A percentile compares a stretch with the other conserved stretches of the same genome.
Evolutionary conservation across 1,139 yeast species (phyloP).

Genomic region (Saccharomyces pastorianus): DNA sequence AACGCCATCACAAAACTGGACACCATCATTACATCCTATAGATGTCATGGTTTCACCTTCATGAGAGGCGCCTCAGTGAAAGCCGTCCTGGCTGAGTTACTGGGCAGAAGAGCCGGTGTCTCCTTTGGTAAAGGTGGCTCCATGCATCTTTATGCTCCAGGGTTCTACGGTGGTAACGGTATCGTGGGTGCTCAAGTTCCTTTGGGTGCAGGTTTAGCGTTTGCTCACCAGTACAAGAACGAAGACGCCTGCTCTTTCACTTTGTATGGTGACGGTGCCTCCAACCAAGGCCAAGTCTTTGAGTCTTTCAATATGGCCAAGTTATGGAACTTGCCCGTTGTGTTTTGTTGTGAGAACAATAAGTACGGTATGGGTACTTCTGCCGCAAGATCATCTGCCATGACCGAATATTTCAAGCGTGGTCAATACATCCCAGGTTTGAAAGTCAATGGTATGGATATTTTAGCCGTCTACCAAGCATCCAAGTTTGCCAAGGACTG

Average conservation of each 20-base stretch:
- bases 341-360: constrained; percentile 96
- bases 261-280: constrained; percentile 97
- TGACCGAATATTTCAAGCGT: constrained; percentile 95
- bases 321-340: constrained; percentile 91
- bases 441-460: constrained; percentile 98
- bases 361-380: constrained; percentile 99
- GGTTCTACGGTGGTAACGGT: constrained; percentile 98
- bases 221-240: constrained; percentile 89
- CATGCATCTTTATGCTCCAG: constrained; percentile 95
- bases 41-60: constrained; percentile 97
- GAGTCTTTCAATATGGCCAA: constrained; percentile 98
- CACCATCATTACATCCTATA: constrained; percentile 88
- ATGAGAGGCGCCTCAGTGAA: constrained; percentile 92
- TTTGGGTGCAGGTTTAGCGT: constrained; percentile 93
- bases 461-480: constrained; percentile 89
- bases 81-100: constrained; percentile 85
- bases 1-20: constrained; percentile 80
- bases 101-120: constrained; percentile 94
- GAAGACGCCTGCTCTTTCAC: constrained; percentile 78
- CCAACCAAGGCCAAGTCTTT: constrained; percentile 98
- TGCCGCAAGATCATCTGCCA: constrained; percentile 91
- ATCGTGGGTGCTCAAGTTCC: constrained; percentile 99
- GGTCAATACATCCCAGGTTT: constrained; percentile 99
- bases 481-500: constrained; percentile 96
- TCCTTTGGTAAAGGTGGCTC: constrained; percentile 98